Base-by-base conservation (phyloP, 2,329 filamentous ascomycete genomes). In the Colletotrichum coccodes region DNA sequence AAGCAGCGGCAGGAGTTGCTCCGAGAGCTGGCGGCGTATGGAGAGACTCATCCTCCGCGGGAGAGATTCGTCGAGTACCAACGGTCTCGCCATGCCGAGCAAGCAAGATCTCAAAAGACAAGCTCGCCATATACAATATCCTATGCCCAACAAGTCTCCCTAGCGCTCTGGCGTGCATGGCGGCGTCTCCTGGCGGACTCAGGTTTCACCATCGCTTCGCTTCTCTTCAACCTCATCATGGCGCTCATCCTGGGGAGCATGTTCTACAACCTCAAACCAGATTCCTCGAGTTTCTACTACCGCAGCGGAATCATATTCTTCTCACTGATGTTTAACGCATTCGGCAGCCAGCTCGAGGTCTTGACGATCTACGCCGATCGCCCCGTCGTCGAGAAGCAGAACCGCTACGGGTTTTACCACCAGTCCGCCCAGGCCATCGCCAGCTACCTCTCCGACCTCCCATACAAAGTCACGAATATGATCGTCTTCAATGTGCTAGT, bases 111-210 rank as follows among this genome's bases (percentile, higher is more conserved):
- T 90, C 1, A 90, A 90, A 70, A n/a, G 6, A 8, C n/a, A 8
- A 21, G 8, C 3, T 93, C 90, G 4, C 89, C 89, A 28, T 95
- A 94, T 79, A 95, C 92, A 0, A 89, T 95, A 65, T 92, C 90
- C n/a, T 92, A 95, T 75, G 81, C 85, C 47, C 86, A 89, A 6
- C 94, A 96, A 79, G 90, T 95, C 3, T 75, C 84, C 28, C 84
- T 86, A 49, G 70, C 86, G 79, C 88, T 88, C 4, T 82, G 86
- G 71, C 84, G 90, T 57, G 89, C 92, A 75, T 88, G 91, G 68
- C 90, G 89, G 87, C 82, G 92, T 11, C 83, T 90, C 3, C 86
- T 86, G 78, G 90, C 89, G 46, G 90, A 92, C 75, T 87, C 85
- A 66, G 87, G 87, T 1, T 84, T 89, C 71, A 75, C 77, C 16